Conservation (phyloP, 345 rosid genomes). For the Citrus australasica region DNA sequence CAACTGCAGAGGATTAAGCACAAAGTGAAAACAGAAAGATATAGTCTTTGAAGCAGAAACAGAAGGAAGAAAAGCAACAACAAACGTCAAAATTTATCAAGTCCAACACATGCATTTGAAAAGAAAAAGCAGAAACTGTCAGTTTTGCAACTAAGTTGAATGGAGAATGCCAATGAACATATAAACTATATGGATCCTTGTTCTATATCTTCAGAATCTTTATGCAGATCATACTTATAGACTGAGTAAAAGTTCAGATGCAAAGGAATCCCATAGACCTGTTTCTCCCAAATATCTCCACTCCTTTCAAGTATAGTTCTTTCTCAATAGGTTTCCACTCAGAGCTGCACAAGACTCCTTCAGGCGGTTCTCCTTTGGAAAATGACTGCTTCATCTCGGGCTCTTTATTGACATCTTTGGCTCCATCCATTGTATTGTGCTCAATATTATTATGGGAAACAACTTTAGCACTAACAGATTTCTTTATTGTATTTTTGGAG, state of each 20-base stretch:
- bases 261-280: conserved; percentile 49
- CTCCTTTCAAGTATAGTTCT: conserved; percentile 87
- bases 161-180: conserved; percentile 1
- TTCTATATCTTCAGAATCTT: conserved; percentile 1
- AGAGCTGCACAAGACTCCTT: conserved; percentile 18
- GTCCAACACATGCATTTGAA: background rate
- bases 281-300: conserved; percentile 96
- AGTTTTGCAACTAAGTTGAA: background rate
- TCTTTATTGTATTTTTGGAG: conserved; percentile 14
- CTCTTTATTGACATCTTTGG: conserved; percentile 26
- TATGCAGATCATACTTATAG: background rate
- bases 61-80: background rate
- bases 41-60: conserved; percentile 6
- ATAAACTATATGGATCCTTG: background rate
- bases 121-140: background rate
- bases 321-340: conserved; percentile 90
- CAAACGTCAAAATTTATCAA: background rate
- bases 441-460: conserved; percentile 23
- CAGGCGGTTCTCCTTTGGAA: conserved; percentile 3
- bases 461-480: conserved; percentile 22
- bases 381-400: conserved; percentile 38
- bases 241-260: conserved; percentile 6
- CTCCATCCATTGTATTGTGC: conserved; percentile 27
- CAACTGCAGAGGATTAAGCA: conserved; percentile 54
- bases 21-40: conserved; percentile 6